Percentiles rank a stretch among this genome's conserved stretches.
These are phyloP conservation scores for Polygonum maritimum DNA, from an alignment of 148 eudicot species.

Conservation along the genomic window DNA sequence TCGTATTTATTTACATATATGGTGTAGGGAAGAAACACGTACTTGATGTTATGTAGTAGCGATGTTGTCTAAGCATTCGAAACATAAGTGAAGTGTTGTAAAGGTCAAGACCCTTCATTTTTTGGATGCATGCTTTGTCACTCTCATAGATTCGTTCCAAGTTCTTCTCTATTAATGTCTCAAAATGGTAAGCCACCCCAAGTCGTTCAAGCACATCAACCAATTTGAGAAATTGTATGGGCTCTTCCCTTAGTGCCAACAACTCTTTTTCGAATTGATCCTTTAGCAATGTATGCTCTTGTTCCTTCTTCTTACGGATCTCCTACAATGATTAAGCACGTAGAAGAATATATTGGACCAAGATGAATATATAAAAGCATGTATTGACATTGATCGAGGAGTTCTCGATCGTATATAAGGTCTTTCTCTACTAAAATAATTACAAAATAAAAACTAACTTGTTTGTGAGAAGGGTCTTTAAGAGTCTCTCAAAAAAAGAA, in stretches of 20 bases:
- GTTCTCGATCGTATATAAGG: too few relatives aligned
- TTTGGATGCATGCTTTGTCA: neutral
- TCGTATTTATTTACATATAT: too few relatives aligned
- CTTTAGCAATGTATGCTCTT: neutral
- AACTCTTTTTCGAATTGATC: too few relatives aligned
- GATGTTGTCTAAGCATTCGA: neutral
- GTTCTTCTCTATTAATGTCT: neutral
- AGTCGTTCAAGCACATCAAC: neutral
- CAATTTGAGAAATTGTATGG: neutral
- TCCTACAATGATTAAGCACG: neutral
- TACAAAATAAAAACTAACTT: too few relatives aligned
- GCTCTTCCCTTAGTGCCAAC: neutral
- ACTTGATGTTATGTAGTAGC: neutral
- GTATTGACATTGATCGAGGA: too few relatives aligned
- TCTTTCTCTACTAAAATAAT: too few relatives aligned
- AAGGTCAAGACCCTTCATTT: neutral
- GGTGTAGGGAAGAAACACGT: neutral
- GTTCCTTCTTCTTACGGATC: neutral
- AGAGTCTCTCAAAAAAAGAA: too few relatives aligned
- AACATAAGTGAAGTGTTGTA: neutral
- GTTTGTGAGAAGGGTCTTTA: too few relatives aligned
- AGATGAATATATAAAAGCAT: too few relatives aligned
- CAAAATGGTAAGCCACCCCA: neutral
- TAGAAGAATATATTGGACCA: too few relatives aligned
- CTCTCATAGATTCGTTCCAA: neutral